Conservation (phyloP, 1,139 yeast species). For the Blastobotrys capitulatus region DNA sequence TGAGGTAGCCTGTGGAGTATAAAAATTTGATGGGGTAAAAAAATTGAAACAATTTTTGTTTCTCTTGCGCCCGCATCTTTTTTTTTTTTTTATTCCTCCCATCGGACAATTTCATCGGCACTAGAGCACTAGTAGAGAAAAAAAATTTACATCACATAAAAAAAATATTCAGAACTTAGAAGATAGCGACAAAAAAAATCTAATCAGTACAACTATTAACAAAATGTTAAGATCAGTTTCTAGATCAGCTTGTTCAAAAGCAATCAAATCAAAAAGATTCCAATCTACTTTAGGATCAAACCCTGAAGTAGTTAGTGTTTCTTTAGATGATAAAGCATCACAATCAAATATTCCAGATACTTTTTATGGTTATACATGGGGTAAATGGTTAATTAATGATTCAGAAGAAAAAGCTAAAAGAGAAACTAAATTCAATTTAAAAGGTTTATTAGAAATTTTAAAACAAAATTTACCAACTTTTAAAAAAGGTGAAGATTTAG, state of each 20-base stretch:
- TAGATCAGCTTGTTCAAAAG: background rate
- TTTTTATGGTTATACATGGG: slow-evolving; percentile 90
- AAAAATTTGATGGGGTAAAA: too few species aligned
- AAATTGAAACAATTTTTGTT: too few species aligned
- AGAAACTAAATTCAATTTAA: slow-evolving; percentile 75
- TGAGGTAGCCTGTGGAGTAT: too few species aligned
- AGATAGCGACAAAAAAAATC: background rate
- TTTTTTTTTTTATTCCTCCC: too few species aligned
- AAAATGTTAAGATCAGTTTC: background rate
- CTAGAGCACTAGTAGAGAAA: too few species aligned
- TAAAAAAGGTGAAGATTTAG: slow-evolving; percentile 37
- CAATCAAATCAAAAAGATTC: background rate
- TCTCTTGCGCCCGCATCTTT: too few species aligned
- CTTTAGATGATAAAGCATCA: slow-evolving; percentile 37
- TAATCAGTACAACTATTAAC: too few species aligned
- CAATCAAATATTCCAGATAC: slow-evolving; percentile 52
- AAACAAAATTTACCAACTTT: slow-evolving; percentile 24
- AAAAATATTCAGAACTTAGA: background rate
- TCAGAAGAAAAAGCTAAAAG: slow-evolving; percentile 65
- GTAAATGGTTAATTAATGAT: slow-evolving; percentile 86
- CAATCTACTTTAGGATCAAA: background rate
- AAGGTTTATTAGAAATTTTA: slow-evolving; percentile 50
- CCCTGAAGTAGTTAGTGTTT: slow-evolving; percentile 18
- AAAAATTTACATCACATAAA: too few species aligned
- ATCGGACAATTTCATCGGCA: too few species aligned